phyloP scores from a whole-genome alignment of 345 rosid species.

The Tarenaya hassleriana region DNA sequence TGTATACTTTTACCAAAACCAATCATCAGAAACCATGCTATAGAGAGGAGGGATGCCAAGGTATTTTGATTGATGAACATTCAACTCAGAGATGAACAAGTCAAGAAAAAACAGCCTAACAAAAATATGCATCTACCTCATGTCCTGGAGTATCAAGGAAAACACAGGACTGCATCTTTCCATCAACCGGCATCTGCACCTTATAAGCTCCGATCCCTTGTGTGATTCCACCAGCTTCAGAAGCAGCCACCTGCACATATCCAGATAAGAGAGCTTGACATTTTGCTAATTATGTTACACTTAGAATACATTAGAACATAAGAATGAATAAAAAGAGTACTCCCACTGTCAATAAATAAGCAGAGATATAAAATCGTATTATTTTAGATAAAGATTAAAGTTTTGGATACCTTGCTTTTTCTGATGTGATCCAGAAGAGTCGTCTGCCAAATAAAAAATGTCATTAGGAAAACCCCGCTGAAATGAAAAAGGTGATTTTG shows the following conservation, averaged over 20 bases:
- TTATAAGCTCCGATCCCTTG: constrained; percentile 97
- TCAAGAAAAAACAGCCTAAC: constrained; percentile 5
- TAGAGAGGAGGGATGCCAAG: constrained; percentile 3
- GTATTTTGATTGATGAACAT: background rate
- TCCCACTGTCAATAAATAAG: background rate
- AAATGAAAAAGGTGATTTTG: constrained; percentile 3
- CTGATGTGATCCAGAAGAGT: constrained; percentile 90
- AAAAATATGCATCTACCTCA: constrained; percentile 52
- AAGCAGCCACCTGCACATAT: constrained; percentile 73
- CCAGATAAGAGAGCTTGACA: constrained; percentile 28
- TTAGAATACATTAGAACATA: constrained; percentile 1
- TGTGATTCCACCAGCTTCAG: constrained; percentile 98
- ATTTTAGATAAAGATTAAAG: constrained; percentile 19
- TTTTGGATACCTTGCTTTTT: constrained; percentile 79
- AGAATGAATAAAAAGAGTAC: background rate
- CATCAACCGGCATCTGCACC: constrained; percentile 77
- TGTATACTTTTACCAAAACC: constrained; percentile 12
- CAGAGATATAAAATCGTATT: constrained; percentile 1
- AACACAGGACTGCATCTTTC: constrained; percentile 71
- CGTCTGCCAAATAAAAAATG: constrained; percentile 56
- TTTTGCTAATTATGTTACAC: constrained; percentile 12
- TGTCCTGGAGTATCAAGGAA: constrained; percentile 99
- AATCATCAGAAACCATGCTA: constrained; percentile 11
- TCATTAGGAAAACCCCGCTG: constrained; percentile 29
- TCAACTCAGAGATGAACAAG: constrained; percentile 10